phyloP scores from a whole-genome alignment of 139 green algal genomes.

The Volvox africanus region DNA sequence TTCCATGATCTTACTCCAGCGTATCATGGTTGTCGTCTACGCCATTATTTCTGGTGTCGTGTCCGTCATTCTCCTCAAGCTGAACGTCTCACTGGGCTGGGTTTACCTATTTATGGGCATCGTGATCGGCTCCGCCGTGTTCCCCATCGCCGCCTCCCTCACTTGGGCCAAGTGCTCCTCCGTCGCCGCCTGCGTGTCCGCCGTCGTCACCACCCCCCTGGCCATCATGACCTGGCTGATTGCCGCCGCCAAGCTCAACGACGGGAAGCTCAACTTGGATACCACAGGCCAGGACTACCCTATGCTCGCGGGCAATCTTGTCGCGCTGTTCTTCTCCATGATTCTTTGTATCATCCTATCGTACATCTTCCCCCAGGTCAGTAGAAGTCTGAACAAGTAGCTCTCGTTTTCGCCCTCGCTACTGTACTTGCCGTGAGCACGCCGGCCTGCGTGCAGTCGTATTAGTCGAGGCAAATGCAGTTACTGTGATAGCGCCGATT shows the following conservation, averaged over 20 bases:
- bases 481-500: too few relatives aligned
- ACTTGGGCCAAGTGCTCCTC: constrained; percentile 76
- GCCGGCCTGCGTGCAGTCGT: too few relatives aligned
- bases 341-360: constrained; percentile 78
- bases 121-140: constrained; percentile 91
- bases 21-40: constrained; percentile 71
- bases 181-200: constrained; percentile 76
- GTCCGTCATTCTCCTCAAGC: constrained; percentile 86
- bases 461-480: too few relatives aligned
- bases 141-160: constrained; percentile 62
- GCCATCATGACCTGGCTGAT: constrained; percentile 78
- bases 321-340: constrained; percentile 77
- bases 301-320: constrained; percentile 92
- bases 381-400: neutral
- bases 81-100: constrained; percentile 83
- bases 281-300: constrained; percentile 80
- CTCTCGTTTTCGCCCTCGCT: too few relatives aligned
- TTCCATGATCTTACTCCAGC: constrained; percentile 69
- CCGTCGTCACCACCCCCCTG: constrained; percentile 65
- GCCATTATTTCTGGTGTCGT: constrained; percentile 83
- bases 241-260: constrained; percentile 50
- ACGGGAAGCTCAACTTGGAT: constrained; percentile 42
- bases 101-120: constrained; percentile 88
- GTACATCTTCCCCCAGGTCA: constrained; percentile 63
- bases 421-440: too few relatives aligned